phyloP scores from a whole-genome alignment of 208 protist species.

The Porcisia hertigi region DNA sequence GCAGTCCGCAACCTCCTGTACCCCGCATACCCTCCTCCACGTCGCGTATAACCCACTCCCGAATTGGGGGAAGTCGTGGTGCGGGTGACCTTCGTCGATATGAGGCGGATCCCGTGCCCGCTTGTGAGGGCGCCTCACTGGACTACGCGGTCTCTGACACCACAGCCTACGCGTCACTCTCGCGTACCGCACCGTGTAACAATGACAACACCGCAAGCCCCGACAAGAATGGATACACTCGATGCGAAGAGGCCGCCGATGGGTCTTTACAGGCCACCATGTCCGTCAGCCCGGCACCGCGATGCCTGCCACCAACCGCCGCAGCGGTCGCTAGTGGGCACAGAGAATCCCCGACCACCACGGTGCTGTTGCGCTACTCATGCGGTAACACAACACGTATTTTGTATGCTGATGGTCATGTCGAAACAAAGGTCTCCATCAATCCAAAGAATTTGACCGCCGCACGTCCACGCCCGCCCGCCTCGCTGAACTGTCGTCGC shows the following conservation, averaged over 20 bases:
- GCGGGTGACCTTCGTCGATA: neutral
- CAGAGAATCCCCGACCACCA: neutral
- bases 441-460: neutral
- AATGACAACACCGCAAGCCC: neutral
- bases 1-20: neutral
- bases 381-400: slow-evolving; percentile 42
- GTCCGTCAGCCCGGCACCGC: neutral
- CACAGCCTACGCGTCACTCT: neutral
- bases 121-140: no score
- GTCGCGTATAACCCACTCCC: neutral
- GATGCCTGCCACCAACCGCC: neutral
- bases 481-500: neutral
- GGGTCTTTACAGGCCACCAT: neutral
- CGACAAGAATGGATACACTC: neutral
- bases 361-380: slow-evolving; percentile 40
- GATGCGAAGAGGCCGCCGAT: no score
- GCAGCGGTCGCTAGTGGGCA: neutral
- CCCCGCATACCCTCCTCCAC: neutral
- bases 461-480: neutral
- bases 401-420: slow-evolving; percentile 45
- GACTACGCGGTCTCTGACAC: neutral
- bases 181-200: neutral
- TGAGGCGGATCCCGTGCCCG: neutral
- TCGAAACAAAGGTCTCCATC: slow-evolving; percentile 12
- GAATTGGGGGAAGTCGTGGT: no score